Percentiles rank a stretch among this genome's conserved stretches.
phyloP scores from a whole-genome alignment of 75 land plant species.

The Sequoiadendron giganteum region DNA sequence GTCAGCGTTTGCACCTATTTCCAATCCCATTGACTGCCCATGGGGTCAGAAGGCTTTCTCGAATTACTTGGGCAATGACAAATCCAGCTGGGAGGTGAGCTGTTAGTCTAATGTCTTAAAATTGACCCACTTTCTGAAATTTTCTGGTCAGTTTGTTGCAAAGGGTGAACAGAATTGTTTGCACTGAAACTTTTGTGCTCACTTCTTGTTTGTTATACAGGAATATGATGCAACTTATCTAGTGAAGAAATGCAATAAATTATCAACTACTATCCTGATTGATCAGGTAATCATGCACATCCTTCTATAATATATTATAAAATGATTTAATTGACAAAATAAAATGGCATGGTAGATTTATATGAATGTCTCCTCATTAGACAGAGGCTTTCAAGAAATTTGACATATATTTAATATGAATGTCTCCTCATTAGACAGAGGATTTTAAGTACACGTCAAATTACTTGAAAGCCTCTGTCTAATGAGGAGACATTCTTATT shows the following conservation, averaged over 20 bases:
- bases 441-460: neutral
- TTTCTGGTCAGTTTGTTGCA: neutral
- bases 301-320: neutral
- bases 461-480: neutral
- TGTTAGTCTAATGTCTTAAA: neutral
- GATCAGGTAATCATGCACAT: constrained; percentile 68
- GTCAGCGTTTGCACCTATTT: constrained; percentile 95
- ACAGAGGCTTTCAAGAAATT: too few relatives aligned
- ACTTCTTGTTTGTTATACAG: constrained; percentile 34
- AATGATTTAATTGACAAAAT: too few relatives aligned
- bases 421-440: too few relatives aligned
- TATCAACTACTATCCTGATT: constrained; percentile 70
- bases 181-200: neutral
- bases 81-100: constrained; percentile 86
- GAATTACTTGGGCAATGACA: constrained; percentile 77
- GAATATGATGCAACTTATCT: constrained; percentile 94
- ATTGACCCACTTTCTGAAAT: neutral
- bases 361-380: too few relatives aligned
- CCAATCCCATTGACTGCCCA: constrained; percentile 82
- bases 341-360: too few relatives aligned
- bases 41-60: constrained; percentile 96
- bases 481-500: too few relatives aligned
- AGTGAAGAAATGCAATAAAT: constrained; percentile 51
- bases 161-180: neutral
- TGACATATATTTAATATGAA: too few relatives aligned